Percentiles rank a stretch among this genome's conserved stretches.
phyloP scores from a whole-genome alignment of 331 rosid species.

The Quercus lobata region DNA sequence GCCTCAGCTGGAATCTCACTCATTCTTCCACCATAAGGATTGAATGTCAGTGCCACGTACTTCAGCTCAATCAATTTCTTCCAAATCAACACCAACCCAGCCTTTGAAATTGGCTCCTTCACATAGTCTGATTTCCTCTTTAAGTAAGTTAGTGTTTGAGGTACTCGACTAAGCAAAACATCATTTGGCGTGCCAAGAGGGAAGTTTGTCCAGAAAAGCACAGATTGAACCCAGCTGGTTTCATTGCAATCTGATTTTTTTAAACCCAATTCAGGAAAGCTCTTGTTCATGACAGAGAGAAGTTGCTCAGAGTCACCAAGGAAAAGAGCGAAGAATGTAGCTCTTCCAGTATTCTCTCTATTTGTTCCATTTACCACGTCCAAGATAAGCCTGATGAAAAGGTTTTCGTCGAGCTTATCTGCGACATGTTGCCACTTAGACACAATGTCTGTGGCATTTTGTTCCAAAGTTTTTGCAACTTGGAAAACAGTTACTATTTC shows the following conservation, averaged over 20 bases:
- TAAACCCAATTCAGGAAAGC: constrained; percentile 50
- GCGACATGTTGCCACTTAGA: constrained; percentile 54
- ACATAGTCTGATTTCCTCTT: constrained; percentile 56
- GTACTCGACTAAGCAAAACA: constrained; percentile 8
- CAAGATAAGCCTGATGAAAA: constrained; percentile 45
- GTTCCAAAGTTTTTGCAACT: constrained; percentile 16
- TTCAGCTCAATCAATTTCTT: constrained; percentile 21
- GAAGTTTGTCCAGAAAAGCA: constrained; percentile 27
- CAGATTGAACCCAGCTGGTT: constrained; percentile 44
- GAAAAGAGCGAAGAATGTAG: constrained; percentile 36
- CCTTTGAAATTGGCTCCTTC: constrained; percentile 27
- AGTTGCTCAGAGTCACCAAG: constrained; percentile 34
- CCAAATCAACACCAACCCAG: constrained; percentile 38
- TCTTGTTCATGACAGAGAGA: constrained; percentile 16
- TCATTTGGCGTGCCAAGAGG: constrained; percentile 29
- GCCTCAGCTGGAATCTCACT: constrained; percentile 11
- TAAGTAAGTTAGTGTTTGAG: not conserved
- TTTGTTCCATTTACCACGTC: constrained; percentile 9
- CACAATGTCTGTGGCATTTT: constrained; percentile 32
- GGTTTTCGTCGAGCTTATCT: constrained; percentile 29
- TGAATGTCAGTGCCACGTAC: not conserved
- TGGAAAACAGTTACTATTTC: constrained; percentile 45
- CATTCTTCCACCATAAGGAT: constrained; percentile 33
- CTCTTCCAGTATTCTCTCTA: constrained; percentile 19
- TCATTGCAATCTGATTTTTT: constrained; percentile 21